Base-by-base conservation (phyloP, 83 land plant species). In the Thuja plicata region DNA sequence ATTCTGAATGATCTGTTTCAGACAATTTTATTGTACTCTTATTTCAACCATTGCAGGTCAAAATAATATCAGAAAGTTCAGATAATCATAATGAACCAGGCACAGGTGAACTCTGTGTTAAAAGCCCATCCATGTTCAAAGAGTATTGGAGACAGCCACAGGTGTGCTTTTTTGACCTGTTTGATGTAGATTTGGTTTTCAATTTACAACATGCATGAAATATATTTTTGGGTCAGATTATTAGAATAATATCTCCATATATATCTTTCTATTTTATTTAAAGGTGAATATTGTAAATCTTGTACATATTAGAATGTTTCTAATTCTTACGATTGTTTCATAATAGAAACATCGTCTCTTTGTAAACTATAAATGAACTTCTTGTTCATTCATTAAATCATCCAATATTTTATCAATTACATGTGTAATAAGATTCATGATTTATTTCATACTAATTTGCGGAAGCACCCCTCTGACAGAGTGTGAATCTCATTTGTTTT, bases 111-210 rank as follows among this genome's bases (percentile, higher is more conserved):
- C 92, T 98, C n/a, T 97, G 96, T 87, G 90, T 98, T 55, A 95
- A 91, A 91, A 98, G 98, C 88, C 99, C 99, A 50, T 96, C 99
- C 43, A 89, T 97, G 88, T 98, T 98, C 88, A 94, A 92, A 90
- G 99, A 96, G 86, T 98, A 97, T 87, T 98, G 99, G 99, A 96
- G 93, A 88, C 91, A 90, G 84, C 99, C 97, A 79, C 88, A 95
- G 97, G 99, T 98, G 90, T 12, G 10, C 3, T 89, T 34, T 84
- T 83, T 12, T 35, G 46, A 8, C 43, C 80, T 27, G 55, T 16
- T 90, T 87, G 5, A 45, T 7, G 11, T 57, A 32, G 50, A 43
- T 38, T 19, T 45, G 89, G 19, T 84, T 48, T 48, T 48, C 12
- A 40, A 3, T 81, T 30, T 41, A 45, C 48, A 19, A 1, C 30